Conservation (phyloP, 2,329 filamentous ascomycete genomes). For the Pseudogymnoascus sp. region DNA sequence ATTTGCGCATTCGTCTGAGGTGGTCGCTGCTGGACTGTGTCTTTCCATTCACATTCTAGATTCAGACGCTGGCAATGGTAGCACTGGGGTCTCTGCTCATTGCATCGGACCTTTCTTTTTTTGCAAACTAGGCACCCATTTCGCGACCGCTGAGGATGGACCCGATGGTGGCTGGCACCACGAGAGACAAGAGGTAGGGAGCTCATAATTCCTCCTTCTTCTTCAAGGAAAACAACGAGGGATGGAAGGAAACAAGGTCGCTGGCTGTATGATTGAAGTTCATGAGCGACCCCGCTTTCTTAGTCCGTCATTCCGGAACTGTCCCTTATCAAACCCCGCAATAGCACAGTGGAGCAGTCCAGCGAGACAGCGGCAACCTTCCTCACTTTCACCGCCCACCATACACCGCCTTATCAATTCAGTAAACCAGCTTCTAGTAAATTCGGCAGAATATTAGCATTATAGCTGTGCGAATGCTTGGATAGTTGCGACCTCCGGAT, state of each 20-base stretch:
- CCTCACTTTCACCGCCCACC: background rate
- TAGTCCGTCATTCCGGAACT: background rate
- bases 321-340: background rate
- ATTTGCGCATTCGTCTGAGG: background rate
- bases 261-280: background rate
- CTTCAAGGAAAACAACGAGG: background rate
- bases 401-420: conserved; percentile 1
- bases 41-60: conserved; percentile 4
- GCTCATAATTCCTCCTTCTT: conserved; percentile 4
- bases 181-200: background rate
- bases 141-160: background rate
- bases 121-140: background rate
- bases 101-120: conserved; percentile 2
- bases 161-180: background rate
- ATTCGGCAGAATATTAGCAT: background rate
- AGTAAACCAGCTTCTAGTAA: background rate
- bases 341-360: background rate
- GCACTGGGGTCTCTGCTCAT: conserved; percentile 3
- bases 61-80: background rate
- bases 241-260: background rate
- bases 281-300: conserved; percentile 1
- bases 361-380: background rate
- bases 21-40: background rate
- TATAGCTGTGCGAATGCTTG: background rate
- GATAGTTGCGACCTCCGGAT: background rate